Percentiles rank a stretch among this genome's conserved stretches.
Conservation (phyloP, 306 rosid species). For the Cajanus cajan region DNA sequence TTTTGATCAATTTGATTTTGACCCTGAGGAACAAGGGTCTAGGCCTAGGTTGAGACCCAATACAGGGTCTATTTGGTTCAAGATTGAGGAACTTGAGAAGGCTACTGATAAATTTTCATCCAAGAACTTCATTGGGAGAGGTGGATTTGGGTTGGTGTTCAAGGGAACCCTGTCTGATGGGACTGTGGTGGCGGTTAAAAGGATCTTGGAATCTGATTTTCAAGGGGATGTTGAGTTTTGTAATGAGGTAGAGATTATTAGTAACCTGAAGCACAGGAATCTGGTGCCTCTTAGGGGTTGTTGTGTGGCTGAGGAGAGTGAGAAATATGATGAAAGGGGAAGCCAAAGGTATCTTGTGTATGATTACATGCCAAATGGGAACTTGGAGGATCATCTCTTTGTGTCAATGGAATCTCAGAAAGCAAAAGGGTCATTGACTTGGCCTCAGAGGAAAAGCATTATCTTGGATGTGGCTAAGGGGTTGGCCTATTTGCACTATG, state of each 20-base stretch:
- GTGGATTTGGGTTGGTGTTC: constrained; percentile 89
- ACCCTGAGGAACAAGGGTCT: constrained; percentile 65
- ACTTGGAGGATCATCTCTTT: constrained; percentile 74
- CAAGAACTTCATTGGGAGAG: constrained; percentile 82
- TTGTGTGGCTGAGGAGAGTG: constrained; percentile 68
- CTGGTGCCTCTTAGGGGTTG: constrained; percentile 92
- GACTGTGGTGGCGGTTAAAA: constrained; percentile 78
- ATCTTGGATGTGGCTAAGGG: constrained; percentile 95
- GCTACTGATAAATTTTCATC: constrained; percentile 76
- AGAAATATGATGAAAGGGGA: constrained; percentile 43
- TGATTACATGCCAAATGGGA: constrained; percentile 96
- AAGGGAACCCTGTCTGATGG: constrained; percentile 76
- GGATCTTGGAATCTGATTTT: constrained; percentile 76
- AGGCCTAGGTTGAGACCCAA: constrained; percentile 76
- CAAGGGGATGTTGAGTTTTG: constrained; percentile 86
- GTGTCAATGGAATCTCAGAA: constrained; percentile 31
- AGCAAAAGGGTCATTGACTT: constrained; percentile 55
- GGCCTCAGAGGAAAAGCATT: constrained; percentile 88
- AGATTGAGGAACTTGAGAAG: constrained; percentile 81
- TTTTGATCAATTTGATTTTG: constrained; percentile 40
- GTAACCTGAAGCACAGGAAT: constrained; percentile 88
- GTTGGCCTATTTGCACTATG: constrained; percentile 86
- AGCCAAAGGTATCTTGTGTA: constrained; percentile 80
- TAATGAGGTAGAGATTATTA: constrained; percentile 93
- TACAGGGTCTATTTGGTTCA: constrained; percentile 88